These are phyloP conservation scores for Plantago major DNA, from an alignment of 257 asterid genomes.

Conservation along the genomic window DNA sequence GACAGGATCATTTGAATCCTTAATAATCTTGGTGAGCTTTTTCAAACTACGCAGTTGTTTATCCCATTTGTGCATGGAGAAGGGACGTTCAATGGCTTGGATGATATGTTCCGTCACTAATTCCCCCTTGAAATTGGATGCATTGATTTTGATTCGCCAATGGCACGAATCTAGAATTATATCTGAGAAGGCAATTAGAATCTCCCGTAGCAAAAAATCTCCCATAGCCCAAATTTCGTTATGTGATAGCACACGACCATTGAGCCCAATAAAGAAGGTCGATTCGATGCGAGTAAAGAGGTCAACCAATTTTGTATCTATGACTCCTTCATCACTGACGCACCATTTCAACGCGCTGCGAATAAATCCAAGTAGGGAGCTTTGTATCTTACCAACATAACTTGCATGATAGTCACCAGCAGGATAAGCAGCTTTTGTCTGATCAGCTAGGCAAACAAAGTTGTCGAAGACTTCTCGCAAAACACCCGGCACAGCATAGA, in stretches of 20 bases:
- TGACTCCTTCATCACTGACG: not conserved
- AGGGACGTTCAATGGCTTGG: not conserved
- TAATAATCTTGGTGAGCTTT: not conserved
- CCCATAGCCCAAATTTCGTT: too few species aligned
- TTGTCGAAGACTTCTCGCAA: too few species aligned
- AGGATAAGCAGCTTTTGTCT: too few species aligned
- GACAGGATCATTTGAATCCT: not conserved
- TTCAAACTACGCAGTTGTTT: not conserved
- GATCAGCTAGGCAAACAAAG: too few species aligned
- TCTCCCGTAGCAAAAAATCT: too few species aligned
- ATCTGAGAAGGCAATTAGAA: too few species aligned
- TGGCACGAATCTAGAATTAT: not conserved
- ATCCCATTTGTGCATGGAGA: too few species aligned
- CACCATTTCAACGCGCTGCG: slow-evolving; percentile 8
- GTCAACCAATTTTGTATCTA: too few species aligned
- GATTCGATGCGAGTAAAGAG: not conserved
- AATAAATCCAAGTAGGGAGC: not conserved
- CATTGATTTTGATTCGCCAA: not conserved
- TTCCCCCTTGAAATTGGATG: not conserved
- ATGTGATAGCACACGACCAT: too few species aligned
- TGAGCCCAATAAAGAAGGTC: not conserved
- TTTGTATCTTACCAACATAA: too few species aligned
- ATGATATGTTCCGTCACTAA: not conserved
- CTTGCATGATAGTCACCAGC: too few species aligned
- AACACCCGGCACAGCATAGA: too few species aligned